phyloP scores from a whole-genome alignment of 2,329 filamentous ascomycete species.

The Penicillium sp. region DNA sequence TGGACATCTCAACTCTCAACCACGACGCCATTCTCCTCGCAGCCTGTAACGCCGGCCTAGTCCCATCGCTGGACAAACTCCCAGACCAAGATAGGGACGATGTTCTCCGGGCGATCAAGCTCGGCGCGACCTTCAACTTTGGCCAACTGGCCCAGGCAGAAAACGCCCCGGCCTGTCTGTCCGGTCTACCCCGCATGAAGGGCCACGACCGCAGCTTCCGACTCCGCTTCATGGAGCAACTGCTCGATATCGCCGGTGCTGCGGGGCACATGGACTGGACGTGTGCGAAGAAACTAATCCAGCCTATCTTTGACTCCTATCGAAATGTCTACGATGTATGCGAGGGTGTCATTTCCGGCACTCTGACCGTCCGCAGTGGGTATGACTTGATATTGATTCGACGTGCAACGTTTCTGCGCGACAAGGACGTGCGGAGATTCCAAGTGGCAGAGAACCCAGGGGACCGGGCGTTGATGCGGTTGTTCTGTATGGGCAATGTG shows the following conservation, averaged over 20 bases:
- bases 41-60: conserved; percentile 10
- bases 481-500: conserved; percentile 18
- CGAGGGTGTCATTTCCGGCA: conserved; percentile 12
- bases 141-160: conserved; percentile 17
- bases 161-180: conserved; percentile 13
- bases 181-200: conserved; percentile 7
- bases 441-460: neutral
- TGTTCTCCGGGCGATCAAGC: conserved; percentile 9
- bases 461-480: conserved; percentile 11
- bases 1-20: conserved; percentile 14
- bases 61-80: conserved; percentile 4
- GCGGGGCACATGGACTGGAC: conserved; percentile 18
- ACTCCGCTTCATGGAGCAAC: conserved; percentile 18
- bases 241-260: conserved; percentile 15
- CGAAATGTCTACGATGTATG: conserved; percentile 17
- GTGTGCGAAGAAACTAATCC: conserved; percentile 14
- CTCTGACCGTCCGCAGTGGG: conserved; percentile 4
- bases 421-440: conserved; percentile 2
- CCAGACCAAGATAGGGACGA: conserved; percentile 5
- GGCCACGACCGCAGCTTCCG: conserved; percentile 7
- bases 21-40: conserved; percentile 15
- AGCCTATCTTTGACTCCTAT: conserved; percentile 17
- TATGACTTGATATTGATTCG: conserved; percentile 16
- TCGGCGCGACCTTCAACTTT: conserved; percentile 17
- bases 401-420: conserved; percentile 5